These are phyloP conservation scores for Candida qinlingensis DNA, from an alignment of 805 yeast species.

Conservation along the genomic window DNA sequence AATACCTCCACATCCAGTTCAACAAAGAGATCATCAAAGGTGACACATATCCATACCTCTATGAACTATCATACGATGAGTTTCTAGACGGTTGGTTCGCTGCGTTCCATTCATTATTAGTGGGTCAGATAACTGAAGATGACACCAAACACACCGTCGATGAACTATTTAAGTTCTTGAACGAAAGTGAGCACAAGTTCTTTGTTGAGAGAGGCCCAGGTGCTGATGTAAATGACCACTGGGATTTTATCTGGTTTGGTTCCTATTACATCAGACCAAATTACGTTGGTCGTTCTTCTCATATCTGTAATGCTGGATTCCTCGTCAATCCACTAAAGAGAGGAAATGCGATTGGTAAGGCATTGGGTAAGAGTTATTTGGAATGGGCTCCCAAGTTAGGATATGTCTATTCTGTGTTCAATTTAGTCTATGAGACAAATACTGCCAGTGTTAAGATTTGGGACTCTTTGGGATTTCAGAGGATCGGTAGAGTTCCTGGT, in stretches of 20 bases:
- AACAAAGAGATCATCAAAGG: constrained; percentile 69
- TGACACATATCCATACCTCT: constrained; percentile 62
- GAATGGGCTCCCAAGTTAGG: constrained; percentile 75
- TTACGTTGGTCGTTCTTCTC: constrained; percentile 79
- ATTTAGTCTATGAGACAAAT: constrained; percentile 80
- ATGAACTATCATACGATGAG: constrained; percentile 37
- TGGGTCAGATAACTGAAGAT: constrained; percentile 33
- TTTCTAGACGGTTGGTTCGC: constrained; percentile 65
- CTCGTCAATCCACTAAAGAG: constrained; percentile 55
- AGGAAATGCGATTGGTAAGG: constrained; percentile 64
- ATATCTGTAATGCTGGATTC: constrained; percentile 85
- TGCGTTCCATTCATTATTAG: constrained; percentile 58
- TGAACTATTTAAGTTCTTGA: constrained; percentile 8
- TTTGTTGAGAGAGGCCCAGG: not conserved
- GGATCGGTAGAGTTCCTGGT: constrained; percentile 69
- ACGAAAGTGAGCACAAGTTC: not conserved
- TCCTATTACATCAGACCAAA: constrained; percentile 82
- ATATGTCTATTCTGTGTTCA: constrained; percentile 78
- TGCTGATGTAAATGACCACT: constrained; percentile 22
- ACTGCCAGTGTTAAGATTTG: constrained; percentile 71
- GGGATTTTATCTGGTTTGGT: constrained; percentile 55
- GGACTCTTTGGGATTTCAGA: constrained; percentile 78
- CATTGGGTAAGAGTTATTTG: constrained; percentile 64
- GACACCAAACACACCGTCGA: constrained; percentile 23
- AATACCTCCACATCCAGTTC: constrained; percentile 44